Conservation (phyloP, 2,329 filamentous ascomycete species). For the Talaromyces funiculosus region DNA sequence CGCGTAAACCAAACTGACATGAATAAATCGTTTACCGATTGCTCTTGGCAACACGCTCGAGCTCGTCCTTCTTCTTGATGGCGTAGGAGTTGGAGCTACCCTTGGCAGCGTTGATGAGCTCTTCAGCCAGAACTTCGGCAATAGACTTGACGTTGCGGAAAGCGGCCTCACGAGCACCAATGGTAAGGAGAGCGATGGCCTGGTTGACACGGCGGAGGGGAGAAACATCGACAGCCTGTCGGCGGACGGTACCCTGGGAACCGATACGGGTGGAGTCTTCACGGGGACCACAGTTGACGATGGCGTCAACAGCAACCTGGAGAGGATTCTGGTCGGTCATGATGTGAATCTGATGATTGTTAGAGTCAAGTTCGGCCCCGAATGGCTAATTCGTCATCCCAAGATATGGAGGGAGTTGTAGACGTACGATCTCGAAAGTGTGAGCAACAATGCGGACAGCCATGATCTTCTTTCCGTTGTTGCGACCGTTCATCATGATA, state of each 20-base stretch:
- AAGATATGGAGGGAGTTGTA: background rate
- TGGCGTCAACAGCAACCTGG: slow-evolving; percentile 98
- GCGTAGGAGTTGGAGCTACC: slow-evolving; percentile 99
- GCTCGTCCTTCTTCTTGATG: slow-evolving; percentile 99
- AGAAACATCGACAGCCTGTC: slow-evolving; percentile 99
- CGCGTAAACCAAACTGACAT: slow-evolving; percentile 34
- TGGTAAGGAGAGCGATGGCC: slow-evolving; percentile 97
- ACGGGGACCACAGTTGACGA: slow-evolving; percentile 99
- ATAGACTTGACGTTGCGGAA: slow-evolving; percentile 99
- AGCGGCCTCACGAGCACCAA: slow-evolving; percentile 94
- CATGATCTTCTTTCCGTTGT: slow-evolving; percentile 99
- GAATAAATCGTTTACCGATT: slow-evolving; percentile 78
- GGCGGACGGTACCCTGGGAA: slow-evolving; percentile 98
- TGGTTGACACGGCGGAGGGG: slow-evolving; percentile 99
- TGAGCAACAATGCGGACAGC: slow-evolving; percentile 98
- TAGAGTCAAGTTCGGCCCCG: slow-evolving; percentile 13
- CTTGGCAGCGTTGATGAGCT: slow-evolving; percentile 99
- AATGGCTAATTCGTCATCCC: background rate
- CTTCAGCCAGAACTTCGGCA: slow-evolving; percentile 97
- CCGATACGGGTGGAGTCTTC: slow-evolving; percentile 99
- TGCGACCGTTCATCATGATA: slow-evolving; percentile 99
- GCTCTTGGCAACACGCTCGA: slow-evolving; percentile 99
- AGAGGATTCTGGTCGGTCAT: slow-evolving; percentile 99
- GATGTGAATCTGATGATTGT: slow-evolving; percentile 77
- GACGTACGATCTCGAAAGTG: slow-evolving; percentile 97